Conservation (phyloP, 2,329 filamentous ascomycete species). For the Stemphylium vesicarium region DNA sequence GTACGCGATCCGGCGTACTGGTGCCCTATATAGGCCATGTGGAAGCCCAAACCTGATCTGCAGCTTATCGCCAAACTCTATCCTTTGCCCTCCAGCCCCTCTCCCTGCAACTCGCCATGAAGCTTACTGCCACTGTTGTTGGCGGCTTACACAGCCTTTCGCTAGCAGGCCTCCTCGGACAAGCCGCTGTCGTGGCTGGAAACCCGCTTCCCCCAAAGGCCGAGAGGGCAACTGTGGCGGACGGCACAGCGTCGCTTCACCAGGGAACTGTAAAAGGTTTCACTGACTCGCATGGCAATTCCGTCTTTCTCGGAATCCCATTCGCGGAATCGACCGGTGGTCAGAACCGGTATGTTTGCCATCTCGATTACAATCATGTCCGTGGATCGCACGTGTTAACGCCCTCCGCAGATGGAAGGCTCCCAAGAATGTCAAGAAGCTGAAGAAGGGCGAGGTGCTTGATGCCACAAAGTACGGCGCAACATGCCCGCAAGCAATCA, state of each 20-base stretch:
- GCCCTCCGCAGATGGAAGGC: slow-evolving; percentile 24
- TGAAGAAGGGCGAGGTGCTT: slow-evolving; percentile 17
- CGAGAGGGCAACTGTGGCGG: slow-evolving; percentile 6
- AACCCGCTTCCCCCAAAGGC: slow-evolving; percentile 16
- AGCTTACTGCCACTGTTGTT: slow-evolving; percentile 6
- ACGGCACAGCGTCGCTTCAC: slow-evolving; percentile 17
- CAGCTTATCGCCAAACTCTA: slow-evolving; percentile 13
- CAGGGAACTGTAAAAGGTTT: slow-evolving; percentile 28
- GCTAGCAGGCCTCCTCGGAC: slow-evolving; percentile 10
- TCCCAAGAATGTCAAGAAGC: slow-evolving; percentile 19
- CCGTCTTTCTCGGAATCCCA: slow-evolving; percentile 32
- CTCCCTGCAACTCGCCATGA: slow-evolving; percentile 15
- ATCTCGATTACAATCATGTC: neutral
- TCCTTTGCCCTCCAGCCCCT: neutral
- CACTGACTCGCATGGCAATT: slow-evolving; percentile 25
- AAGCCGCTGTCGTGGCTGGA: slow-evolving; percentile 4
- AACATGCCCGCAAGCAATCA: slow-evolving; percentile 34
- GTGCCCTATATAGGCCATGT: slow-evolving; percentile 14
- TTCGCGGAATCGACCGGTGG: slow-evolving; percentile 34
- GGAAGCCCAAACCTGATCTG: slow-evolving; percentile 9
- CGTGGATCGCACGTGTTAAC: neutral
- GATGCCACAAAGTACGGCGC: slow-evolving; percentile 29
- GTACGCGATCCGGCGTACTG: slow-evolving; percentile 1
- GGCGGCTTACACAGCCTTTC: slow-evolving; percentile 13
- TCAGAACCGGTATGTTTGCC: slow-evolving; percentile 24